Base-by-base conservation (phyloP, 495 filamentous ascomycete genomes). In the Aspergillus asperescens region DNA sequence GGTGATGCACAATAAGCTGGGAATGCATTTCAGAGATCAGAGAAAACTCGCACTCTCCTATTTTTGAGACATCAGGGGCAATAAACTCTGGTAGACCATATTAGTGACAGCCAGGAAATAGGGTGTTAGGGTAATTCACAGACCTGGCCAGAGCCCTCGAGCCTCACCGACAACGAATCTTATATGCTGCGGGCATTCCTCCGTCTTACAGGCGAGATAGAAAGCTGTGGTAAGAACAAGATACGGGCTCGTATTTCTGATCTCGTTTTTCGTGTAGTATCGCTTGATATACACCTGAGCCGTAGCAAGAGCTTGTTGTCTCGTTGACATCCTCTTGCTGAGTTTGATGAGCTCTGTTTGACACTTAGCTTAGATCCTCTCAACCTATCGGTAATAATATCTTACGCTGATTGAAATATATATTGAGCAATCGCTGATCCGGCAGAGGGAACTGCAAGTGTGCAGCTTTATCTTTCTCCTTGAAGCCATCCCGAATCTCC, bases 171-270 rank as follows among this genome's bases (percentile, higher is more conserved):
- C 83, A 37, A 98, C 81, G 43, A 91, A 78, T 27, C 92, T 80
- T 54, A 98, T 97, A 68, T 98, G 94, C 67, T 96, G 91, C 23
- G 93, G 94, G 56, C 85, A 92, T 70, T 98, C 93, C 68, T 98
- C 93, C 88, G 95, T 96, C 70, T 98, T 98, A 73, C 90, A 95
- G 41, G 94, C 93, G 28, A 98, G 77, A 69, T 98, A 98, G 54
- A 97, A 74, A 22, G 92, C 89, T 4, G 93, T 97, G 23, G 88
- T 83, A 54, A 96, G 75, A 40, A 97, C 79, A 13, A 97, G 82
- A 68, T 94, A 95, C 13, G 93, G 92, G 59, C 96, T 98, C 19
- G 92, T 97, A 38, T 85, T 83, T 48, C 93, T 83, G 58, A 97
- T 88, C 57, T 93, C 89, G 61, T 95, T 87, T 65, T 87, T 89